A percentile compares a stretch with the other conserved stretches of the same genome.
Evolutionary conservation across 768 basidiomycete species (phyloP).

Genomic region (Leccinellum luteum): DNA sequence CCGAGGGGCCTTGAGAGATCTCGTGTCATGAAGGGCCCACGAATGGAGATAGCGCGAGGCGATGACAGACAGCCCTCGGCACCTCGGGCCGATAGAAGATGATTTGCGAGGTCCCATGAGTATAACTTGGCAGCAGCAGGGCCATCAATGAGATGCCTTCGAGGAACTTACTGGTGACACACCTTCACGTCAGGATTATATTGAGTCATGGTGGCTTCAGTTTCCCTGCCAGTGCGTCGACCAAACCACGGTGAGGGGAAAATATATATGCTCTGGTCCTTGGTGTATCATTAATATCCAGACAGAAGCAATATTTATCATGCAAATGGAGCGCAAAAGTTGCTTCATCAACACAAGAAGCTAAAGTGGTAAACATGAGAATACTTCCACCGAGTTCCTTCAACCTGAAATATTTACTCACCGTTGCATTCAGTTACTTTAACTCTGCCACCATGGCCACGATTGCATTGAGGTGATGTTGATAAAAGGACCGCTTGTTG

Average conservation of each 20-base stretch:
- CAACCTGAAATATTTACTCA: no score
- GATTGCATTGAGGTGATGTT: not conserved
- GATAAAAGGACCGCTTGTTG: not conserved
- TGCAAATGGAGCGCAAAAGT: not conserved
- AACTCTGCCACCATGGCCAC: not conserved
- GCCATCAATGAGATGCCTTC: not conserved
- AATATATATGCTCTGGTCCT: not conserved
- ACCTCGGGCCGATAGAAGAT: not conserved
- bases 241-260: not conserved
- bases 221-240: not conserved
- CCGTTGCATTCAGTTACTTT: not conserved
- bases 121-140: not conserved
- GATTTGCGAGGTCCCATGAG: no score
- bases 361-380: not conserved
- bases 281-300: not conserved
- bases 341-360: not conserved
- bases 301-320: not conserved
- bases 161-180: not conserved
- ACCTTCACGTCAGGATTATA: not conserved
- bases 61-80: not conserved
- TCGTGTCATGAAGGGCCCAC: not conserved
- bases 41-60: not conserved
- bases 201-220: not conserved
- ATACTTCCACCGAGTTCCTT: not conserved
- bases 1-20: not conserved